Evolutionary conservation across 257 asterid genomes (phyloP).

Genomic region (Solanum tarapatanum): DNA sequence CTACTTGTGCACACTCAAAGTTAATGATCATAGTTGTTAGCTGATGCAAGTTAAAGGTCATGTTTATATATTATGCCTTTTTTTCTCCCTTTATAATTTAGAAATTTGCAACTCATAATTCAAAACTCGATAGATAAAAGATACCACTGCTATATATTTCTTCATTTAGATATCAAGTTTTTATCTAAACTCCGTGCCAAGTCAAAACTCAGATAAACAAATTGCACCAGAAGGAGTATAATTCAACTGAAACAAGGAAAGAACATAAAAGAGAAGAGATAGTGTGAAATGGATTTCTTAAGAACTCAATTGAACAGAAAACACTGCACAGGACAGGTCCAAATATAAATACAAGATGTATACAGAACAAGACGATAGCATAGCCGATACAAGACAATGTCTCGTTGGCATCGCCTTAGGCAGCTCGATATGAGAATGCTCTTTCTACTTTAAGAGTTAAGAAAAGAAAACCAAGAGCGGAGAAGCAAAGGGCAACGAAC

Average conservation of each 20-base stretch:
- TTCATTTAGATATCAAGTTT: background rate
- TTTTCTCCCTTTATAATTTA: too few species aligned
- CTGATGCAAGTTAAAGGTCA: too few species aligned
- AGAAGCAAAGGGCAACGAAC: too few species aligned
- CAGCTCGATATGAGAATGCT: conserved; percentile 18
- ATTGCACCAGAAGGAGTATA: background rate
- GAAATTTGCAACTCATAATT: background rate
- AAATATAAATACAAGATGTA: background rate
- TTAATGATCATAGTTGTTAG: too few species aligned
- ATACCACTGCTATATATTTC: background rate
- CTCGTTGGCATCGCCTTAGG: background rate
- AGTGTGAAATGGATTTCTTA: background rate
- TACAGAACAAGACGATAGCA: background rate
- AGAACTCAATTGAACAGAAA: background rate
- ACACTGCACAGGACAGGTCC: background rate
- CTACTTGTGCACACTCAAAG: too few species aligned
- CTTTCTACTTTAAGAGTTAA: too few species aligned
- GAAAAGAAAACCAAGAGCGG: too few species aligned
- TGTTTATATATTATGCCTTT: too few species aligned
- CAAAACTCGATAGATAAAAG: background rate
- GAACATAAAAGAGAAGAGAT: background rate
- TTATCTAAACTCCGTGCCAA: too few species aligned
- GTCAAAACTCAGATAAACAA: too few species aligned
- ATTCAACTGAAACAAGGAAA: background rate
- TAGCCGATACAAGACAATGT: background rate